Base-by-base conservation (phyloP, 2,329 filamentous ascomycete species). In the Atkinsonella texensis region DNA sequence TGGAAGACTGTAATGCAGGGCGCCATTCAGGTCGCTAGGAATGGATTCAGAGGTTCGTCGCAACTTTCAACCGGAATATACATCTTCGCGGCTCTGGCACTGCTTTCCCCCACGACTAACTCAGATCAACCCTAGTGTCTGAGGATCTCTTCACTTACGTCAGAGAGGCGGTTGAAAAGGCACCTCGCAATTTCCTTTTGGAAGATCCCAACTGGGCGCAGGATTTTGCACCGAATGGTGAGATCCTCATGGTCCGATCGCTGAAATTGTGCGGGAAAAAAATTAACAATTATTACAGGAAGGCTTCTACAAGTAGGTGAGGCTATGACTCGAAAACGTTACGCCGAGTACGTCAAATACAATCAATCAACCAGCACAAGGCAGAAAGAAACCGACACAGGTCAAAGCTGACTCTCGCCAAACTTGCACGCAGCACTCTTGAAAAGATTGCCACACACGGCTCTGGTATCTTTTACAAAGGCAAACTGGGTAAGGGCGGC, bases 211-310 rank as follows among this genome's bases (percentile, higher is more conserved):
- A 81, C 3, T 97, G 89, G 85, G 88, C 90, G 0, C 66, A 86
- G 46, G 91, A 96, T 63, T 96, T 96, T 69, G 89, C 89, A 2
- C 89, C 89, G 0, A 82, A 90, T 54, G 91, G 74, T 71, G 52
- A 17, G 55, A 47, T 18, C n/a, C 23, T 33, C 41, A 35, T 28
- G 31, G 10, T 9, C 10, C 15, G 15, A 4, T 13, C 40, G 15
- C 13, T 18, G 11, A 40, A 11, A 31, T 7, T n/a, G 13, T 44
- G 8, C 28, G 48, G 11, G n/a, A 20, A 17, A 11, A 32, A 32
- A 11, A 23, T 48, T 56, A 23, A 59, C 38, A 10, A 32, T 51
- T 6, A 50, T 49, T 4, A 5, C 38, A 73, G 71, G 89, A 3
- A 84, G 76, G 0, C 72, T 87, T 2, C 60, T 95, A 0, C 72